Evolutionary conservation across 805 yeast genomes (phyloP).

Genomic region (Lipomyces yamanashiensis): DNA sequence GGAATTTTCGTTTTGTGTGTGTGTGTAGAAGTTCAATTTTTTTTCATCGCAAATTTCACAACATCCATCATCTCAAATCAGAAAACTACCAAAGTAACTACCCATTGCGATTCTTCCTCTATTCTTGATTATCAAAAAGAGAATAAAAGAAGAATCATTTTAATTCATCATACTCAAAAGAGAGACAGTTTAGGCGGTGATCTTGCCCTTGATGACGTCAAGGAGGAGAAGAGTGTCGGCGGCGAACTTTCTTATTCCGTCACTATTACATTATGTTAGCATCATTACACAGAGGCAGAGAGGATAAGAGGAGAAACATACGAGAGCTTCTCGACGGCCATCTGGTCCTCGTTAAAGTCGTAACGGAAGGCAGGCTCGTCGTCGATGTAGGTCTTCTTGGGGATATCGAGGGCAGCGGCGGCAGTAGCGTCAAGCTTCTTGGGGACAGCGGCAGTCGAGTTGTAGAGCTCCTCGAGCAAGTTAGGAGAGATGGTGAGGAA

Average conservation of each 20-base stretch:
- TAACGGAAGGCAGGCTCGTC: conserved; percentile 91
- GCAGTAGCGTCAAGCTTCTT: conserved; percentile 77
- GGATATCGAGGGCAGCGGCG: conserved; percentile 53
- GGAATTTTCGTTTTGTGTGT: too few relatives aligned
- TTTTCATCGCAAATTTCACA: too few relatives aligned
- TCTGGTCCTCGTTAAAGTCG: conserved; percentile 90
- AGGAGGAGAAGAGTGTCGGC: conserved; percentile 82
- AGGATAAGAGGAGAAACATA: neutral
- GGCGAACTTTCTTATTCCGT: conserved; percentile 97
- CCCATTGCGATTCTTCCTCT: too few relatives aligned
- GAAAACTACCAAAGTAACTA: too few relatives aligned
- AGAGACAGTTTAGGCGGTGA: conserved; percentile 12
- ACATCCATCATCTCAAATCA: too few relatives aligned
- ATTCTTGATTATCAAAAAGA: too few relatives aligned
- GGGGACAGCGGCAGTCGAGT: conserved; percentile 80
- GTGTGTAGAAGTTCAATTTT: too few relatives aligned
- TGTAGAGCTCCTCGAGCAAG: conserved; percentile 83
- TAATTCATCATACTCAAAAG: too few relatives aligned
- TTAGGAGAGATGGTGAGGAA: conserved; percentile 93
- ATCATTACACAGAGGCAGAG: neutral
- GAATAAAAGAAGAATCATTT: too few relatives aligned
- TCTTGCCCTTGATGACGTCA: conserved; percentile 36
- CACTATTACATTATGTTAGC: conserved; percentile 44
- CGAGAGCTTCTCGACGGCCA: conserved; percentile 96
- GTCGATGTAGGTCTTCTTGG: conserved; percentile 79